Conservation (phyloP, 257 asterid species). For the Petunia secreta region DNA sequence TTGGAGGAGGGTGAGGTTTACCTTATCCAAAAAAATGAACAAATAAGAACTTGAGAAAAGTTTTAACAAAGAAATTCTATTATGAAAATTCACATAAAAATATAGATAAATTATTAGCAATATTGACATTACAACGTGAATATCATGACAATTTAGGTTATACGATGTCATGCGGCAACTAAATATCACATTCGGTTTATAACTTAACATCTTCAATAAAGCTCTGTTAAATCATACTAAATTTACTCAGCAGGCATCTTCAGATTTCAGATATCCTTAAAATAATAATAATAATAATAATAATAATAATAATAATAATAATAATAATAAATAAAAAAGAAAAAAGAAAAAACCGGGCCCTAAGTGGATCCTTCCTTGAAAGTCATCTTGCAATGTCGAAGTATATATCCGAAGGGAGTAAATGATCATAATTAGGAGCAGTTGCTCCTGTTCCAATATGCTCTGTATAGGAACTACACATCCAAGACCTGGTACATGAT, state of each 20-base stretch:
- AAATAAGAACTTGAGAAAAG: not conserved
- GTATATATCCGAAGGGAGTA: not conserved
- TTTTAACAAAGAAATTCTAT: not conserved
- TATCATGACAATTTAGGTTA: too few species aligned
- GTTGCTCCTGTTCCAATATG: not conserved
- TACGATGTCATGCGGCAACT: too few species aligned
- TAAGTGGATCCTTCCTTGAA: not conserved
- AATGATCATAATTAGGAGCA: not conserved
- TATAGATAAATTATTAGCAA: not conserved
- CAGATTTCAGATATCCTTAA: not conserved
- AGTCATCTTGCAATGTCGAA: not conserved
- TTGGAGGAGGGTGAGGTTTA: constrained; percentile 11
- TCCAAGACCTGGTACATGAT: not conserved
- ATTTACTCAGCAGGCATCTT: constrained; percentile 4
- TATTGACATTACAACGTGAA: not conserved
- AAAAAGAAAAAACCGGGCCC: not conserved
- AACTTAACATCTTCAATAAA: constrained; percentile 8
- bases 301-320: too few species aligned
- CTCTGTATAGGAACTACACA: not conserved
- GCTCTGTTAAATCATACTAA: not conserved
- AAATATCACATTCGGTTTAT: too few species aligned
- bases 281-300: too few species aligned
- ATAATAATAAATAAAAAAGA: too few species aligned
- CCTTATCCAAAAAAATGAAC: not conserved
- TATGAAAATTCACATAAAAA: not conserved